Percentiles rank a stretch among this genome's conserved stretches.
Evolutionary conservation across 108 stramenopile species (phyloP).

Genomic region (Cylindrotheca closterium): DNA sequence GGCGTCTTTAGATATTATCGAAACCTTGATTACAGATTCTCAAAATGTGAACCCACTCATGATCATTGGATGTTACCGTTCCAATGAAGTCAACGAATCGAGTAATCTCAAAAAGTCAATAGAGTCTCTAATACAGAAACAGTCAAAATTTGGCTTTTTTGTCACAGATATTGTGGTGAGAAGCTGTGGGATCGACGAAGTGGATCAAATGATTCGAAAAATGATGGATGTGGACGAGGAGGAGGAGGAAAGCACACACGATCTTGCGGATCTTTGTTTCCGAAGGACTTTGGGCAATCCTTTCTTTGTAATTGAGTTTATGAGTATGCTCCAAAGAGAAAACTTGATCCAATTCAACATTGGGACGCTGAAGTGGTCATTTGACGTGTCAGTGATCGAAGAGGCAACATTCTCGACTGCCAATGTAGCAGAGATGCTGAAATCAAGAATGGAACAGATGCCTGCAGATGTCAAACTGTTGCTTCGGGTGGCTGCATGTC

Average conservation of each 20-base stretch:
- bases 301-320: no score
- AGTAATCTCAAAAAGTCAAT: no score
- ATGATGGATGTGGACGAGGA: slow-evolving; percentile 3
- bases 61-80: no score
- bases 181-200: not conserved
- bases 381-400: slow-evolving; percentile 17
- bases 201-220: slow-evolving; percentile 7
- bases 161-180: slow-evolving; percentile 2
- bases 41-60: slow-evolving; percentile 8
- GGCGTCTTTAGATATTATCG: slow-evolving; percentile 41
- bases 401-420: slow-evolving; percentile 9
- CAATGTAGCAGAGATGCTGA: slow-evolving; percentile 33
- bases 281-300: slow-evolving; percentile 12
- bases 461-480: not conserved
- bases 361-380: slow-evolving; percentile 20
- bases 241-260: slow-evolving; percentile 2
- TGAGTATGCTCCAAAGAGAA: slow-evolving; percentile 8
- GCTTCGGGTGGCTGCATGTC: slow-evolving; percentile 10
- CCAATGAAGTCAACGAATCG: not conserved
- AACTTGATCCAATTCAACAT: slow-evolving; percentile 17
- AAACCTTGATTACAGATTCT: slow-evolving; percentile 18
- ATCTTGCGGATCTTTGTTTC: slow-evolving; percentile 5
- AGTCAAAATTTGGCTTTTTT: not conserved
- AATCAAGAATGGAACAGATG: slow-evolving; percentile 29
- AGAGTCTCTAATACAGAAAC: not conserved